Percentiles rank a stretch among this genome's conserved stretches.
Evolutionary conservation across 805 yeast species (phyloP).

Genomic region (Candida ovalis): DNA sequence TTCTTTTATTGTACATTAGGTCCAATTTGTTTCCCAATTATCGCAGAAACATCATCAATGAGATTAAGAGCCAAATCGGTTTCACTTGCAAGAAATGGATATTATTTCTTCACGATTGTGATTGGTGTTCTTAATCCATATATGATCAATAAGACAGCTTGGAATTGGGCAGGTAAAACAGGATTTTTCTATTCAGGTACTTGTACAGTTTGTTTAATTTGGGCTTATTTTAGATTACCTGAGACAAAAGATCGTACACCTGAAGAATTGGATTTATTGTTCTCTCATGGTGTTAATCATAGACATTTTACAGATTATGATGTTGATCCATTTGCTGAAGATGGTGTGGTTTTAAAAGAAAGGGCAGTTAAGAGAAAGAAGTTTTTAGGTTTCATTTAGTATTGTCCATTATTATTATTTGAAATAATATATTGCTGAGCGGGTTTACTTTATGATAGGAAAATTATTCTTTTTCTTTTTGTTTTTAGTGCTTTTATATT

Average conservation of each 20-base stretch:
- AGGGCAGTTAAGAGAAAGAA: slow-evolving; percentile 1
- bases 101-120: slow-evolving; percentile 40
- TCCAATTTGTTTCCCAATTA: slow-evolving; percentile 34
- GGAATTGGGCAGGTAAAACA: slow-evolving; percentile 45
- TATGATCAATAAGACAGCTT: slow-evolving; percentile 41
- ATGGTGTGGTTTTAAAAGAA: not conserved
- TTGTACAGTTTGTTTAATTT: slow-evolving; percentile 22
- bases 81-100: slow-evolving; percentile 32
- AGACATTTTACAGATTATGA: slow-evolving; percentile 37
- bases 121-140: slow-evolving; percentile 40
- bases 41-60: slow-evolving; percentile 39
- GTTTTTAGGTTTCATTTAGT: slow-evolving; percentile 2
- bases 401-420: too few relatives aligned
- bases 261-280: slow-evolving; percentile 35
- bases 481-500: too few relatives aligned
- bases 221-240: slow-evolving; percentile 37
- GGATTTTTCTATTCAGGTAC: slow-evolving; percentile 43
- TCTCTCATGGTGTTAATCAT: slow-evolving; percentile 31
- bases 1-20: slow-evolving; percentile 36
- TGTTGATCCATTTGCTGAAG: slow-evolving; percentile 3
- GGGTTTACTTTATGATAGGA: too few relatives aligned
- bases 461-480: too few relatives aligned
- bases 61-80: slow-evolving; percentile 37
- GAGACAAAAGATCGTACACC: slow-evolving; percentile 38
- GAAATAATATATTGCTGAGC: too few relatives aligned